A percentile compares a stretch with the other conserved stretches of the same genome.
These are phyloP conservation scores for Nymphaea thermarum DNA, from an alignment of 164 flowering plant species.

Conservation along the genomic window DNA sequence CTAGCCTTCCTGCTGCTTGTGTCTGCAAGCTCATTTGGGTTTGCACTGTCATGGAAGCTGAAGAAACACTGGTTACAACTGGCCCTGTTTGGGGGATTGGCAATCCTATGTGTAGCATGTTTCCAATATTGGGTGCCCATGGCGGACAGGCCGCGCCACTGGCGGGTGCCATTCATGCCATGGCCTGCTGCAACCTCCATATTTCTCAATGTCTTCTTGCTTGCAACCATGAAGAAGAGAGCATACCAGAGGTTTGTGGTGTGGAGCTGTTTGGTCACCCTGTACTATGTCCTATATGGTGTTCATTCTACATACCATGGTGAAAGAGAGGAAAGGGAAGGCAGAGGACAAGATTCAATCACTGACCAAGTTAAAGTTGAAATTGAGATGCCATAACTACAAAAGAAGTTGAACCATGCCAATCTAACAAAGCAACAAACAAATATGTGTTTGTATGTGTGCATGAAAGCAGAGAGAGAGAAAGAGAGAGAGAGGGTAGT, in stretches of 20 bases:
- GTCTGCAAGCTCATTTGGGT: conserved; percentile 38
- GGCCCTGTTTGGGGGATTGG: conserved; percentile 26
- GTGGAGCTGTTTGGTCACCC: conserved; percentile 40
- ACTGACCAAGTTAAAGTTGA: background rate
- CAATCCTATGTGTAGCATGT: conserved; percentile 26
- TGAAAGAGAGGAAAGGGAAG: conserved; percentile 31
- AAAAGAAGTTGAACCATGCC: background rate
- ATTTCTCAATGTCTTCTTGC: conserved; percentile 64
- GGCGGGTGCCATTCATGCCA: conserved; percentile 83
- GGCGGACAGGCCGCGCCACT: conserved; percentile 11
- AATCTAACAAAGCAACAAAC: background rate
- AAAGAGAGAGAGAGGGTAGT: background rate
- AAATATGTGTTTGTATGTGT: background rate
- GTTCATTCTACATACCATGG: conserved; percentile 69
- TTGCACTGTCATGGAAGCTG: conserved; percentile 56
- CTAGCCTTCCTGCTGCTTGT: conserved; percentile 56
- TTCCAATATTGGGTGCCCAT: conserved; percentile 32
- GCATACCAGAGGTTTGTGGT: conserved; percentile 60
- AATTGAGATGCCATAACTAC: background rate
- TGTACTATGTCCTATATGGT: conserved; percentile 67
- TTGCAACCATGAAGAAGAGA: conserved; percentile 33
- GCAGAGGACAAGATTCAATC: background rate
- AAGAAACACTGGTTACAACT: conserved; percentile 34
- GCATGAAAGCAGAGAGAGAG: background rate
- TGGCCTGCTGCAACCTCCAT: conserved; percentile 73